phyloP scores from a whole-genome alignment of 2,329 filamentous ascomycete genomes.

The Ciborinia camelliae region DNA sequence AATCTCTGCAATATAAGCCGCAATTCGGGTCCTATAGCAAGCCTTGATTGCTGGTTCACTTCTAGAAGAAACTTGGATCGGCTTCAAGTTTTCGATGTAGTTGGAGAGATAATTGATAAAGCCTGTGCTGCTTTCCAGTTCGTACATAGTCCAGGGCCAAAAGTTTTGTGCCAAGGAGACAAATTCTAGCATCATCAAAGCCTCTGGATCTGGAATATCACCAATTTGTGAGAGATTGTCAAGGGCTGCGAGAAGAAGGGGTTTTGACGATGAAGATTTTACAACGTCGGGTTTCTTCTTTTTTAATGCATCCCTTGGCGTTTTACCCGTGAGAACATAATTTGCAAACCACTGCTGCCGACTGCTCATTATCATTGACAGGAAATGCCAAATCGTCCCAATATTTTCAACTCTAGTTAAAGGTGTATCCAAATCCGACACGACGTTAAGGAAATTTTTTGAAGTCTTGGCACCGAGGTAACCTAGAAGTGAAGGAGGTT shows the following conservation, averaged over 20 bases:
- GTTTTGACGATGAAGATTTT: conserved; percentile 49
- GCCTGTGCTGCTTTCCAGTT: conserved; percentile 66
- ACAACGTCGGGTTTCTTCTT: conserved; percentile 41
- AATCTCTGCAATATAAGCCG: conserved; percentile 80
- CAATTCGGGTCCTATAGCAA: conserved; percentile 65
- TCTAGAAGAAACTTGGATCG: conserved; percentile 51
- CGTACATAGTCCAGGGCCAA: conserved; percentile 91
- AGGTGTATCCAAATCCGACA: conserved; percentile 75
- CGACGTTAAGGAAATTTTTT: conserved; percentile 75
- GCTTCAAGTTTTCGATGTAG: conserved; percentile 60
- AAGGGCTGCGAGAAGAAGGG: conserved; percentile 72
- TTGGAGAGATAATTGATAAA: conserved; percentile 71
- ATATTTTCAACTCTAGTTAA: conserved; percentile 63
- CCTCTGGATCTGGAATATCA: conserved; percentile 60
- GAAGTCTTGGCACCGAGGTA: conserved; percentile 80
- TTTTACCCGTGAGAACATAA: conserved; percentile 83
- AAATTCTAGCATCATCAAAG: conserved; percentile 78
- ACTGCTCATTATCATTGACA: conserved; percentile 81
- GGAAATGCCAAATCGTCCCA: conserved; percentile 75
- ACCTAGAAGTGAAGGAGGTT: conserved; percentile 90
- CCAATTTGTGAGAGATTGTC: conserved; percentile 65
- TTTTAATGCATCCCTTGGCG: conserved; percentile 71
- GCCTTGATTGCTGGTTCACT: conserved; percentile 45
- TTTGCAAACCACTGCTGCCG: conserved; percentile 96
- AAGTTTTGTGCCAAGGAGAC: conserved; percentile 85